A percentile compares a stretch with the other conserved stretches of the same genome.
Evolutionary conservation across 768 basidiomycete genomes (phyloP).

Genomic region (Suillus subalutaceus): DNA sequence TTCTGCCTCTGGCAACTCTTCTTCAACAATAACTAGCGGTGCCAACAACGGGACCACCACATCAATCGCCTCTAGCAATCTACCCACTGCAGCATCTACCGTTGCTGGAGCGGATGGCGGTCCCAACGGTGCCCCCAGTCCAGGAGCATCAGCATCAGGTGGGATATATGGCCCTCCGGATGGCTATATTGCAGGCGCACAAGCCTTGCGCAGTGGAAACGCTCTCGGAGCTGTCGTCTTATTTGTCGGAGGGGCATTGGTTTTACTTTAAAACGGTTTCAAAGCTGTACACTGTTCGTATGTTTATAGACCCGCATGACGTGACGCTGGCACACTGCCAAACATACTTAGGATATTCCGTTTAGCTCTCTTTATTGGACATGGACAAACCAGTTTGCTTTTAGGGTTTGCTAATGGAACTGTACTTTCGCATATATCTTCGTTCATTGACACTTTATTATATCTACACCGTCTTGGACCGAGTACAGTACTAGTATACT

Average conservation of each 20-base stretch:
- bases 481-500: conserved; percentile 4
- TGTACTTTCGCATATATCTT: conserved; percentile 22
- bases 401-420: conserved; percentile 22
- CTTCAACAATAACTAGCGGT: conserved; percentile 20
- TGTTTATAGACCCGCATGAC: conserved; percentile 1
- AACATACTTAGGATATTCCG: background rate
- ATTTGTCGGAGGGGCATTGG: conserved; percentile 51
- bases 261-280: conserved; percentile 37
- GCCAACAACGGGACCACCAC: conserved; percentile 38
- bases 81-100: conserved; percentile 62
- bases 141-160: conserved; percentile 47
- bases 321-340: background rate
- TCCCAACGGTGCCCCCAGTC: conserved; percentile 59
- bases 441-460: conserved; percentile 29
- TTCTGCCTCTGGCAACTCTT: conserved; percentile 26
- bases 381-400: conserved; percentile 17
- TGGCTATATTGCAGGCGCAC: conserved; percentile 61
- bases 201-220: conserved; percentile 47
- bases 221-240: conserved; percentile 47
- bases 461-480: background rate
- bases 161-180: conserved; percentile 72
- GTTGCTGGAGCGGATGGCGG: conserved; percentile 54
- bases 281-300: conserved; percentile 1
- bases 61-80: conserved; percentile 39
- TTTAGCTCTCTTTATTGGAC: conserved; percentile 8